phyloP scores from a whole-genome alignment of 345 rosid genomes.

The Adansonia digitata region DNA sequence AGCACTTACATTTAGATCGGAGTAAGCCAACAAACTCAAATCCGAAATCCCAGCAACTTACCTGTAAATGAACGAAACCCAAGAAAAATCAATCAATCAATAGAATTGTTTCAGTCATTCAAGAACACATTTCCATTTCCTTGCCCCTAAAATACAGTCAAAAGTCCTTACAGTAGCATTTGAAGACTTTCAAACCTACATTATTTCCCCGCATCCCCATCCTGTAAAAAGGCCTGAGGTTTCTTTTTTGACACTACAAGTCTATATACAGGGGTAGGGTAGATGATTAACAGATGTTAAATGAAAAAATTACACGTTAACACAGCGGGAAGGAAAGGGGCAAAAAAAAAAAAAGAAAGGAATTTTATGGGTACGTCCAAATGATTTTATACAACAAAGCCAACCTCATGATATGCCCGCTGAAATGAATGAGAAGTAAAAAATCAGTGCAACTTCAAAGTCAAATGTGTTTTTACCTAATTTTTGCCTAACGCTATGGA shows the following conservation, averaged over 20 bases:
- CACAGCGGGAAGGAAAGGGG: neutral
- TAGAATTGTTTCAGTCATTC: neutral
- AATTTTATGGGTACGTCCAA: neutral
- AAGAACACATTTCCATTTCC: no score
- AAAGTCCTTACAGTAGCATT: no score
- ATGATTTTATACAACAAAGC: constrained; percentile 2
- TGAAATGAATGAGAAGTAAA: constrained; percentile 17
- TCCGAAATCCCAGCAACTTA: no score
- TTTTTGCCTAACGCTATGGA: constrained; percentile 13
- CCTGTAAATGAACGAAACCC: no score
- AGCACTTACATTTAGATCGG: no score
- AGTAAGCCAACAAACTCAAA: no score
- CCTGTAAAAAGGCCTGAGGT: neutral
- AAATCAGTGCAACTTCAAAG: constrained; percentile 7
- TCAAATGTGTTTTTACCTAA: constrained; percentile 15
- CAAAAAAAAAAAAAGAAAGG: neutral
- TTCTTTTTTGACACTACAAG: neutral
- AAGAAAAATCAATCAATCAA: no score
- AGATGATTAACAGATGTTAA: neutral
- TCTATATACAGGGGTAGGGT: neutral
- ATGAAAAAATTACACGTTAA: neutral
- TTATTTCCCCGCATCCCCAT: neutral
- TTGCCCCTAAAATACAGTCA: no score
- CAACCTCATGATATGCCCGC: neutral
- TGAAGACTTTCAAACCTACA: neutral